Evolutionary conservation across 2,329 filamentous ascomycete species (phyloP).

Genomic region (Coniella lustricola): DNA sequence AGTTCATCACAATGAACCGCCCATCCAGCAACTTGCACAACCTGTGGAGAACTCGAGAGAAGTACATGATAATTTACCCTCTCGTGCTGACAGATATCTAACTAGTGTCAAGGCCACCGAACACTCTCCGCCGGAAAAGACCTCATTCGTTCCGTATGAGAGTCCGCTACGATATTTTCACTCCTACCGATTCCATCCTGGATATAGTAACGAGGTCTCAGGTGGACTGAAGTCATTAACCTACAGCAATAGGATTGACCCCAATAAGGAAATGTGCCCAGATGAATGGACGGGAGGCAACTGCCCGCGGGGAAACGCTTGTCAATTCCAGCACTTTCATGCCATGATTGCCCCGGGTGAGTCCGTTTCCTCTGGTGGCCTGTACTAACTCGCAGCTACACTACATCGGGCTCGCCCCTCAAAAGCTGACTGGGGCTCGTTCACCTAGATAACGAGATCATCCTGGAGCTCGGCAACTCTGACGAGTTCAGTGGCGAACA

Average conservation of each 20-base stretch:
- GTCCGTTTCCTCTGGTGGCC: constrained; percentile 32
- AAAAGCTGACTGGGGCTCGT: constrained; percentile 40
- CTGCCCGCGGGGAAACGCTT: constrained; percentile 65
- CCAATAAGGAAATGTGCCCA: constrained; percentile 65
- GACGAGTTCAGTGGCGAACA: constrained; percentile 57
- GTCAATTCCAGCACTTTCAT: constrained; percentile 73
- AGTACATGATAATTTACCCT: constrained; percentile 32
- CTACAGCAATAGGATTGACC: constrained; percentile 86
- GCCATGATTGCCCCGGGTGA: constrained; percentile 68
- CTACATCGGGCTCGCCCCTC: constrained; percentile 28
- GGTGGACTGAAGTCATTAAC: constrained; percentile 84
- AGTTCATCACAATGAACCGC: constrained; percentile 18
- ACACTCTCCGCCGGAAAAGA: constrained; percentile 9
- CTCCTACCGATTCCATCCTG: constrained; percentile 83
- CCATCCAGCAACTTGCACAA: constrained; percentile 20
- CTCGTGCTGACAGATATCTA: constrained; percentile 16
- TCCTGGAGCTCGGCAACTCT: constrained; percentile 62
- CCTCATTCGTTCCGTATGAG: constrained; percentile 55
- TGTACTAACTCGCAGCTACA: constrained; percentile 14
- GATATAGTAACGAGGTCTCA: constrained; percentile 60
- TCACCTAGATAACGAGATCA: constrained; percentile 61
- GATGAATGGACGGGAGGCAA: constrained; percentile 62
- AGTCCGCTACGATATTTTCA: constrained; percentile 79
- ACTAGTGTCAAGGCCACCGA: constrained; percentile 18
- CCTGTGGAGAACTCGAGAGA: constrained; percentile 29